Conservation (phyloP, 768 basidiomycete genomes). For the Lentinula guzmanii region DNA sequence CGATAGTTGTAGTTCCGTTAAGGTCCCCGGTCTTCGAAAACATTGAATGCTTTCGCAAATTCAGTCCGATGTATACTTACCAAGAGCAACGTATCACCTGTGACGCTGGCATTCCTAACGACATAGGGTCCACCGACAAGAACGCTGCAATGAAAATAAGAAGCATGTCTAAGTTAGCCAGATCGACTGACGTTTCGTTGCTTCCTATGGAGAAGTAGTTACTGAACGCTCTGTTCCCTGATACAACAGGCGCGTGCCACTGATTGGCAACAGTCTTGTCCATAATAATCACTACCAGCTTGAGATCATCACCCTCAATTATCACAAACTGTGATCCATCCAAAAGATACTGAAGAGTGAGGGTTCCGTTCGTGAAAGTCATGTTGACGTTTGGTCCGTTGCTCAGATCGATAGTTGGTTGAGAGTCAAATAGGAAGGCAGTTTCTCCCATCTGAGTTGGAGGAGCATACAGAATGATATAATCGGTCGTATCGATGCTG, state of each 20-base stretch:
- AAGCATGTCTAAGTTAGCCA: neutral
- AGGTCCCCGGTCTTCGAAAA: conserved; percentile 37
- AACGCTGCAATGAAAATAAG: conserved; percentile 18
- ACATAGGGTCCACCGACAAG: conserved; percentile 50
- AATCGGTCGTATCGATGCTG: conserved; percentile 36
- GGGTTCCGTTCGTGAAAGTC: conserved; percentile 26
- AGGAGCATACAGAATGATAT: conserved; percentile 37
- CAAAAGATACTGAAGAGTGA: conserved; percentile 33
- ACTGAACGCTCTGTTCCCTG: conserved; percentile 27
- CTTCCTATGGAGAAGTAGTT: conserved; percentile 40
- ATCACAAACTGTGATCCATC: conserved; percentile 27
- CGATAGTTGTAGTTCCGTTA: conserved; percentile 40
- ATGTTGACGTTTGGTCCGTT: conserved; percentile 23
- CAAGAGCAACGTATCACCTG: conserved; percentile 27
- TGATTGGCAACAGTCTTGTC: conserved; percentile 43
- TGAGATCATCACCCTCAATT: conserved; percentile 20
- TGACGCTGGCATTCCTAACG: conserved; percentile 41
- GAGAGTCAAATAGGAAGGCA: conserved; percentile 26
- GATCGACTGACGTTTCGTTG: conserved; percentile 30
- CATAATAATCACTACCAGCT: conserved; percentile 28
- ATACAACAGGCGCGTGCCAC: conserved; percentile 45
- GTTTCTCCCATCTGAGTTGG: conserved; percentile 39
- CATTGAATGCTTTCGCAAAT: neutral
- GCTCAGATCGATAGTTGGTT: conserved; percentile 22
- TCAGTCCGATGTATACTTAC: conserved; percentile 13